A percentile compares a stretch with the other conserved stretches of the same genome.
Conservation (phyloP, 345 rosid genomes). For the Lepidium sativum region DNA sequence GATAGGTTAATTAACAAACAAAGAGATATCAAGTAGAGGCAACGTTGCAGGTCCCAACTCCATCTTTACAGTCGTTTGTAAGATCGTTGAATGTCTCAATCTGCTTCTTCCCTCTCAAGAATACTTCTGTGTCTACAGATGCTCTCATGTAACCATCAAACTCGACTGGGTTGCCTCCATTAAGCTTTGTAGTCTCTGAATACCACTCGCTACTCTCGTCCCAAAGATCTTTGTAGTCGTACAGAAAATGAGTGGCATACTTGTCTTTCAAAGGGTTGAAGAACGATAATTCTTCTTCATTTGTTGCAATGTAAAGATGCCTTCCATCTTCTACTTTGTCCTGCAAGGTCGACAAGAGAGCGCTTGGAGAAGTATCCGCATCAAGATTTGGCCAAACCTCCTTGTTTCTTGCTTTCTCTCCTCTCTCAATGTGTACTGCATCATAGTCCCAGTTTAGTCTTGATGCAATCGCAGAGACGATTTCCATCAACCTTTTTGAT, state of each 20-base stretch:
- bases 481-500: slow-evolving; percentile 86
- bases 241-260: slow-evolving; percentile 76
- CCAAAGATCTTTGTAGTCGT: slow-evolving; percentile 82
- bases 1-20: slow-evolving; percentile 13
- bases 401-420: slow-evolving; percentile 69
- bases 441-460: slow-evolving; percentile 93
- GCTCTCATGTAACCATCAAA: slow-evolving; percentile 93
- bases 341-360: slow-evolving; percentile 55
- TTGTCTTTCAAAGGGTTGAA: slow-evolving; percentile 76
- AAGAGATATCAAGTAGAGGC: slow-evolving; percentile 45
- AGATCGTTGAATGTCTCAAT: slow-evolving; percentile 86
- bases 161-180: slow-evolving; percentile 71
- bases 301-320: slow-evolving; percentile 70
- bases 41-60: slow-evolving; percentile 61
- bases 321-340: slow-evolving; percentile 78
- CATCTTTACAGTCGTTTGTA: slow-evolving; percentile 87
- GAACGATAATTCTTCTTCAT: slow-evolving; percentile 57
- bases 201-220: slow-evolving; percentile 85
- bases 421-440: slow-evolving; percentile 73
- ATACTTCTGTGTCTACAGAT: slow-evolving; percentile 83
- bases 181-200: slow-evolving; percentile 71
- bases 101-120: slow-evolving; percentile 94
- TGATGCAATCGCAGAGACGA: slow-evolving; percentile 58
- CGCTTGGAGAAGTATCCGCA: slow-evolving; percentile 44
- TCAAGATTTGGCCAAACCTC: slow-evolving; percentile 91